Evolutionary conservation across 2,329 filamentous ascomycete genomes (phyloP).

Genomic region (Sphaerulina vaccinii): DNA sequence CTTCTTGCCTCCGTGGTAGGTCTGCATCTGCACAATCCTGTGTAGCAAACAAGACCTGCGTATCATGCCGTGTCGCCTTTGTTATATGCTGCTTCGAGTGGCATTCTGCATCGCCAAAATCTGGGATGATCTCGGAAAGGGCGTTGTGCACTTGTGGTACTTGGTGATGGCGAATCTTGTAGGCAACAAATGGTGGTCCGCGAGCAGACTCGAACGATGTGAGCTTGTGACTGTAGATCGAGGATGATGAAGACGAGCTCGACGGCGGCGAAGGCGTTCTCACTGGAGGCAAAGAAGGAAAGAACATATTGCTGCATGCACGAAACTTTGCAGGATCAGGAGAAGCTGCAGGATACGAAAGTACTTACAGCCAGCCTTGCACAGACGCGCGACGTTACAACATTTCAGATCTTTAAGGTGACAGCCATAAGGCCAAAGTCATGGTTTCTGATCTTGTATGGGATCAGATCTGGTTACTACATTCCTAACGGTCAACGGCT

Average conservation of each 20-base stretch:
- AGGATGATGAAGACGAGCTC: not conserved
- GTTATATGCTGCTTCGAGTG: constrained; percentile 8
- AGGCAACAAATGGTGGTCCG: constrained; percentile 7
- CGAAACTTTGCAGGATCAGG: not conserved
- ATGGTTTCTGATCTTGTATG: too few relatives aligned
- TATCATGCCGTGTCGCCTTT: constrained; percentile 13
- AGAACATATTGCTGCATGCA: not conserved
- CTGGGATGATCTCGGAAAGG: constrained; percentile 5
- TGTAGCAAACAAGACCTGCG: constrained; percentile 13
- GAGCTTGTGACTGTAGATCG: constrained; percentile 6
- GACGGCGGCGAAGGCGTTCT: not conserved
- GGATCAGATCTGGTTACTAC: too few relatives aligned
- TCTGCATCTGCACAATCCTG: constrained; percentile 12
- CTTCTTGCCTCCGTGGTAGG: constrained; percentile 13
- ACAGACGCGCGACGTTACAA: too few relatives aligned
- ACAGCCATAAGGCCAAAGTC: too few relatives aligned
- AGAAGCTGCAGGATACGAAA: too few relatives aligned
- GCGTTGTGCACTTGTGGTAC: constrained; percentile 13
- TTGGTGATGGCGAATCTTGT: constrained; percentile 12
- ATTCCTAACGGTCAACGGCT: too few relatives aligned
- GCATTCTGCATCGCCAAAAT: constrained; percentile 7
- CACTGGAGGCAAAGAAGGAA: not conserved
- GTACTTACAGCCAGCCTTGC: too few relatives aligned
- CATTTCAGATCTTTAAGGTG: not conserved
- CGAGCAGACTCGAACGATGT: constrained; percentile 3